A percentile compares a stretch with the other conserved stretches of the same genome.
phyloP scores from a whole-genome alignment of 768 basidiomycete species.

The Termitomyces sp. region DNA sequence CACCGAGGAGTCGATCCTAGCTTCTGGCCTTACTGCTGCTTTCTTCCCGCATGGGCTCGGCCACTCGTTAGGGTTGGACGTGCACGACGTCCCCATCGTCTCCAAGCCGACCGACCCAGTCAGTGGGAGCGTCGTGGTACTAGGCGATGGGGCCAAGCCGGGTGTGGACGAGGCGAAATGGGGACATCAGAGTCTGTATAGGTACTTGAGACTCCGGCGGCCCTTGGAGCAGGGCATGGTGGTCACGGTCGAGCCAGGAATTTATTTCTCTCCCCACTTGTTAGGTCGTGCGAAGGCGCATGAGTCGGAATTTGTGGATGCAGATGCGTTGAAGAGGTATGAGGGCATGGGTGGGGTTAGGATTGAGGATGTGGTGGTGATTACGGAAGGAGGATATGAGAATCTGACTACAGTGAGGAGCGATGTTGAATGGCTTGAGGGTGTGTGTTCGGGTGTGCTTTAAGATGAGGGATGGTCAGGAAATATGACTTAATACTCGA shows the following conservation, averaged over 20 bases:
- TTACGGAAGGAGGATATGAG: slow-evolving; percentile 71
- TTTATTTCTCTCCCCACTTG: slow-evolving; percentile 81
- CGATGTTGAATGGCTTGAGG: slow-evolving; percentile 81
- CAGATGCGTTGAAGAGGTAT: slow-evolving; percentile 65
- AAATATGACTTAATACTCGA: neutral
- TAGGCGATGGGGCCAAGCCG: slow-evolving; percentile 5
- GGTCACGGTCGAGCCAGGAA: slow-evolving; percentile 88
- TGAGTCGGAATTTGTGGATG: slow-evolving; percentile 64
- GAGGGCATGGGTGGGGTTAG: slow-evolving; percentile 86
- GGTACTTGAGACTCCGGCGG: slow-evolving; percentile 74
- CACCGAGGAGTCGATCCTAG: slow-evolving; percentile 63
- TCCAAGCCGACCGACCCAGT: slow-evolving; percentile 56
- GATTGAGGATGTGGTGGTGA: slow-evolving; percentile 89
- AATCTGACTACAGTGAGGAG: slow-evolving; percentile 86
- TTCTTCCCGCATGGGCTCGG: slow-evolving; percentile 96
- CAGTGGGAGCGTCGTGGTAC: slow-evolving; percentile 36
- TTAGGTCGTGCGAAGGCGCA: slow-evolving; percentile 63
- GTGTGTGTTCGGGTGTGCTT: slow-evolving; percentile 66
- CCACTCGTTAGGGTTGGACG: slow-evolving; percentile 90
- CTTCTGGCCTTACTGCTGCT: slow-evolving; percentile 71
- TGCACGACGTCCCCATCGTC: slow-evolving; percentile 88
- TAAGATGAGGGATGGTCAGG: slow-evolving; percentile 13
- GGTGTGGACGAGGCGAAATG: slow-evolving; percentile 6
- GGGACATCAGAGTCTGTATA: slow-evolving; percentile 68
- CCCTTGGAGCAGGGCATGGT: slow-evolving; percentile 80